Evolutionary conservation across 192 early-diverging fungal species (phyloP).

Genomic region (Coemansia sp.): DNA sequence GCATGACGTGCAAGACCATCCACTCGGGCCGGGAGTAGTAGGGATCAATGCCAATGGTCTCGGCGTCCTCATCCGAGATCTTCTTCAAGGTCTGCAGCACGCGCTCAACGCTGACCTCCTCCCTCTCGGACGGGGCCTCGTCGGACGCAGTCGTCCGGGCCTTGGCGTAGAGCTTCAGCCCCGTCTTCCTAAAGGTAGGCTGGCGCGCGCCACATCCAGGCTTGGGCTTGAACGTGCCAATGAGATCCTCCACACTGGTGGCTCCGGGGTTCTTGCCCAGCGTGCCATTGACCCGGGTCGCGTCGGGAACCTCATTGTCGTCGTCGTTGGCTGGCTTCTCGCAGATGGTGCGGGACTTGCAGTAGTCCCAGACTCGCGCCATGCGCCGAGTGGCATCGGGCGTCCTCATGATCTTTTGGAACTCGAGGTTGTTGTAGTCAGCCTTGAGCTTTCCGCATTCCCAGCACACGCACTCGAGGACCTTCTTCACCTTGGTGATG

Average conservation of each 20-base stretch:
- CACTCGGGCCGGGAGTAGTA: slow-evolving; percentile 97
- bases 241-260: slow-evolving; percentile 14
- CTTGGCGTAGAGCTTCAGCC: slow-evolving; percentile 66
- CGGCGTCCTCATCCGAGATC: slow-evolving; percentile 85
- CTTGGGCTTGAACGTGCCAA: slow-evolving; percentile 59
- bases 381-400: slow-evolving; percentile 75
- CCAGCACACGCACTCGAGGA: slow-evolving; percentile 96
- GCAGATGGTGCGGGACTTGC: slow-evolving; percentile 83
- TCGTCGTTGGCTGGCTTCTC: slow-evolving; percentile 69
- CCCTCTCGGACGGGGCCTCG: slow-evolving; percentile 56
- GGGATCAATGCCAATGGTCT: slow-evolving; percentile 84
- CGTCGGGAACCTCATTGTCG: slow-evolving; percentile 13
- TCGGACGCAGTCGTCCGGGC: slow-evolving; percentile 24
- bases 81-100: slow-evolving; percentile 83
- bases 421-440: slow-evolving; percentile 71
- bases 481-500: slow-evolving; percentile 93
- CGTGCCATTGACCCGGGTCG: slow-evolving; percentile 2
- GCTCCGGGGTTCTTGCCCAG: neutral
- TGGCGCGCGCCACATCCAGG: slow-evolving; percentile 89
- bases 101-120: slow-evolving; percentile 70
- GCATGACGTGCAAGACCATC: slow-evolving; percentile 95
- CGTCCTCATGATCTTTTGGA: slow-evolving; percentile 65
- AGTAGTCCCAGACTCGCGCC: slow-evolving; percentile 86
- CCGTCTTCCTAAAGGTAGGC: slow-evolving; percentile 81
- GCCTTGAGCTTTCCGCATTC: slow-evolving; percentile 93